Conservation (phyloP, 2,329 filamentous ascomycete species). For the Catunica adiposa region DNA sequence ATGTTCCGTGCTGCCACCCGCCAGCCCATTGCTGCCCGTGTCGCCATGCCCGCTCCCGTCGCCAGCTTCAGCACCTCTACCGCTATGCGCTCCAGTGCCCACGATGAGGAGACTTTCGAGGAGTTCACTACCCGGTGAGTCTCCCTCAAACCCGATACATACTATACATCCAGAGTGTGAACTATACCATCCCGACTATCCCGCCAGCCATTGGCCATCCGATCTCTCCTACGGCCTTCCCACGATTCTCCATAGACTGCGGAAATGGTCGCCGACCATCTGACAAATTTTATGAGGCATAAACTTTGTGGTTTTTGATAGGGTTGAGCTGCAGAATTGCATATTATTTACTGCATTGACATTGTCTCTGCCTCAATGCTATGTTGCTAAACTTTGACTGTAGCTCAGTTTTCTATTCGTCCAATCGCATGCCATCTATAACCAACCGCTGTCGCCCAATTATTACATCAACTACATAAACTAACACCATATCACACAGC, state of each 20-base stretch:
- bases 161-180: neutral
- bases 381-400: neutral
- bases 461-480: neutral
- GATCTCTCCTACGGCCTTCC: too few relatives aligned
- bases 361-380: too few relatives aligned
- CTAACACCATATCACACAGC: conserved; percentile 32
- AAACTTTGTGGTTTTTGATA: too few relatives aligned
- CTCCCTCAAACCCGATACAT: neutral
- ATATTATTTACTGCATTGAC: neutral
- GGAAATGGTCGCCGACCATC: too few relatives aligned
- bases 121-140: conserved; percentile 86
- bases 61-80: conserved; percentile 42
- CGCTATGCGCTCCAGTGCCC: conserved; percentile 38
- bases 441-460: conserved; percentile 4
- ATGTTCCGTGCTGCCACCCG: conserved; percentile 42
- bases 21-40: conserved; percentile 41
- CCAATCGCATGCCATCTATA: conserved; percentile 5
- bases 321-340: neutral
- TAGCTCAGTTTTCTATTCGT: neutral
- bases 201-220: neutral
- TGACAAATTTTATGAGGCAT: too few relatives aligned
- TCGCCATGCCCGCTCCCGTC: conserved; percentile 32
- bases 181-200: neutral
- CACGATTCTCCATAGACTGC: too few relatives aligned
- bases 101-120: conserved; percentile 95